These are phyloP conservation scores for Phytopythium chamaehyphon DNA, from an alignment of 352 stramenopile genomes.

Conservation along the genomic window DNA sequence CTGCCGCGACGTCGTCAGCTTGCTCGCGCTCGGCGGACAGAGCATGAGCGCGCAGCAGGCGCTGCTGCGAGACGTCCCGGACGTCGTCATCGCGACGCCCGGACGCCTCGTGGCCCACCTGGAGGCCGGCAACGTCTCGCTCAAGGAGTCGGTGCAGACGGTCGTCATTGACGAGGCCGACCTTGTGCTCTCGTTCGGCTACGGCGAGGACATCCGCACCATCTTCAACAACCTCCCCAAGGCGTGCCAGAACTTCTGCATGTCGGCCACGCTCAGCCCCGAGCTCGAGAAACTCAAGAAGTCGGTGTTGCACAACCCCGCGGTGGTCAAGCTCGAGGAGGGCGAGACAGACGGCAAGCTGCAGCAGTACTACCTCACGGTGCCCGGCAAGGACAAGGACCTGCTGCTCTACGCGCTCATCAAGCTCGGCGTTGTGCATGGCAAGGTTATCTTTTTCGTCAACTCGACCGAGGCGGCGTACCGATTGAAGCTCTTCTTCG, in stretches of 20 bases:
- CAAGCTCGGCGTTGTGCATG: conserved; percentile 96
- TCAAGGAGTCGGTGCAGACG: conserved; percentile 92
- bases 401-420: conserved; percentile 98
- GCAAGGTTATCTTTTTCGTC: conserved; percentile 99
- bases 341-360: conserved; percentile 87
- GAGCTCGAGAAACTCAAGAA: conserved; percentile 97
- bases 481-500: conserved; percentile 98
- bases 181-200: conserved; percentile 97
- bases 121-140: conserved; percentile 67
- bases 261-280: conserved; percentile 96
- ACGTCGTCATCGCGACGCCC: conserved; percentile 95
- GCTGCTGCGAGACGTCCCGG: conserved; percentile 78
- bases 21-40: conserved; percentile 88
- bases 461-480: conserved; percentile 95
- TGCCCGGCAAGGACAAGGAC: conserved; percentile 92
- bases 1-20: conserved; percentile 91
- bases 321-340: conserved; percentile 96
- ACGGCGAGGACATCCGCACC: conserved; percentile 90
- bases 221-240: conserved; percentile 95
- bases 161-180: conserved; percentile 99
- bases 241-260: conserved; percentile 97
- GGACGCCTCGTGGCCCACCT: conserved; percentile 91
- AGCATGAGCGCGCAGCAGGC: conserved; percentile 89
- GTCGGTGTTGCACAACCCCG: conserved; percentile 95
- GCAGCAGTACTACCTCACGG: conserved; percentile 94